These are phyloP conservation scores for Ceratocystis papillata DNA, from an alignment of 2,329 filamentous ascomycete species.

Conservation along the genomic window DNA sequence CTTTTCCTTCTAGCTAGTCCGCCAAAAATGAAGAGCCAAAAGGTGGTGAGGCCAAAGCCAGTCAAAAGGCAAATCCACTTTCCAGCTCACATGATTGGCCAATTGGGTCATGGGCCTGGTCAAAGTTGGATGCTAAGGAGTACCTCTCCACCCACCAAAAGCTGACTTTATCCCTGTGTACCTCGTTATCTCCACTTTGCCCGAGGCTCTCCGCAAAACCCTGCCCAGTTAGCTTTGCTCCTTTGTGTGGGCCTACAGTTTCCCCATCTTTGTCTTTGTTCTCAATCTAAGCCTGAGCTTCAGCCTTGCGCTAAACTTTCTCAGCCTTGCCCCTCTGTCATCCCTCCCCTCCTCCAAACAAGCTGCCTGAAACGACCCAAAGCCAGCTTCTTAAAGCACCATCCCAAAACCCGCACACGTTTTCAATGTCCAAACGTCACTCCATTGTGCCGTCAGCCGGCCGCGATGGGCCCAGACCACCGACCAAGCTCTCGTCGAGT, in stretches of 20 bases:
- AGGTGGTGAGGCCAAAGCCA: conserved; percentile 25
- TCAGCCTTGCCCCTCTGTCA: conserved; percentile 20
- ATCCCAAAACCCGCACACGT: not conserved
- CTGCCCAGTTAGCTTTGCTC: not conserved
- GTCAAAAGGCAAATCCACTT: conserved; percentile 24
- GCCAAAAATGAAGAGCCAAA: not conserved
- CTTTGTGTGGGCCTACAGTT: conserved; percentile 3
- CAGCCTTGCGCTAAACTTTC: not conserved
- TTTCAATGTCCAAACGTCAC: conserved; percentile 37
- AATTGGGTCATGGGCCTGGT: conserved; percentile 29
- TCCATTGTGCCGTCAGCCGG: conserved; percentile 46
- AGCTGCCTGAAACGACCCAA: not conserved
- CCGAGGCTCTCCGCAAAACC: conserved; percentile 21
- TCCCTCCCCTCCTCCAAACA: not conserved
- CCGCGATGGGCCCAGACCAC: conserved; percentile 45
- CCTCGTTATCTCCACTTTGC: conserved; percentile 21
- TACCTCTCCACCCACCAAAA: conserved; percentile 17
- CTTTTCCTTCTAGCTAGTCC: not conserved
- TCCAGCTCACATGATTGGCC: conserved; percentile 33
- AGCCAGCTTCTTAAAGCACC: not conserved
- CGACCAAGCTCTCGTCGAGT: conserved; percentile 50
- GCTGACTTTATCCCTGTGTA: conserved; percentile 11
- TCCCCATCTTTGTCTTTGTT: conserved; percentile 18
- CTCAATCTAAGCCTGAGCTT: not conserved
- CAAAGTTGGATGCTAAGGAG: conserved; percentile 19